A percentile compares a stretch with the other conserved stretches of the same genome.
Evolutionary conservation across 257 asterid genomes (phyloP).

Genomic region (Nicotiana obtusifolia): DNA sequence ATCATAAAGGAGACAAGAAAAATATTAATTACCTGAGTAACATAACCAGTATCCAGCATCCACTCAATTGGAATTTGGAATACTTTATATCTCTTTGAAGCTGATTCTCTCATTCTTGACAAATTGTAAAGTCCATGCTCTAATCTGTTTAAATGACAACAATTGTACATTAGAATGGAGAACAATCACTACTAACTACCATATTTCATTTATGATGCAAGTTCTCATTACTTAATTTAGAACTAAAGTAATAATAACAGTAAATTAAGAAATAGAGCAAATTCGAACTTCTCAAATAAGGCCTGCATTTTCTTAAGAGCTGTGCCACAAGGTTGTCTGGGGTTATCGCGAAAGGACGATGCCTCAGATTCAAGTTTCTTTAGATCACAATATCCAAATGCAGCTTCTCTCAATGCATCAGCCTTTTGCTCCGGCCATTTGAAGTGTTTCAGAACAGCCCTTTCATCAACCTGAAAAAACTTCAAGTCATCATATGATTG

Average conservation of each 20-base stretch:
- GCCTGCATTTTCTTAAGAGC: slow-evolving; percentile 96
- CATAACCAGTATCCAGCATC: slow-evolving; percentile 87
- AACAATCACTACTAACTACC: background rate
- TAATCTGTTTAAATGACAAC: slow-evolving; percentile 39
- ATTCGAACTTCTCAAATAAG: slow-evolving; percentile 69
- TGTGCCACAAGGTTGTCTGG: slow-evolving; percentile 58
- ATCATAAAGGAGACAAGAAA: background rate
- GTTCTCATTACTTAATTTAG: background rate
- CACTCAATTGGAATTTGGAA: slow-evolving; percentile 76
- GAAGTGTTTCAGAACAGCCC: slow-evolving; percentile 98
- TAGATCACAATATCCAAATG: slow-evolving; percentile 84
- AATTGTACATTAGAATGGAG: background rate
- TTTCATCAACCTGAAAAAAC: slow-evolving; percentile 73
- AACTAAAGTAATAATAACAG: background rate
- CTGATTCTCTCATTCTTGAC: slow-evolving; percentile 84
- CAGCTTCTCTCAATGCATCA: slow-evolving; percentile 96
- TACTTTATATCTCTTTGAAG: slow-evolving; percentile 59
- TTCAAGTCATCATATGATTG: background rate
- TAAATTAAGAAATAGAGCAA: background rate
- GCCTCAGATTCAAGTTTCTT: slow-evolving; percentile 84
- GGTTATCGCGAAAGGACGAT: slow-evolving; percentile 72
- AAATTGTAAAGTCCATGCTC: slow-evolving; percentile 81
- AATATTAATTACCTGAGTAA: slow-evolving; percentile 51
- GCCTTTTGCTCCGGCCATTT: slow-evolving; percentile 97
- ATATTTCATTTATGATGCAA: background rate